Evolutionary conservation across 2,329 filamentous ascomycete species (phyloP).

Genomic region (Colletotrichum navitas): DNA sequence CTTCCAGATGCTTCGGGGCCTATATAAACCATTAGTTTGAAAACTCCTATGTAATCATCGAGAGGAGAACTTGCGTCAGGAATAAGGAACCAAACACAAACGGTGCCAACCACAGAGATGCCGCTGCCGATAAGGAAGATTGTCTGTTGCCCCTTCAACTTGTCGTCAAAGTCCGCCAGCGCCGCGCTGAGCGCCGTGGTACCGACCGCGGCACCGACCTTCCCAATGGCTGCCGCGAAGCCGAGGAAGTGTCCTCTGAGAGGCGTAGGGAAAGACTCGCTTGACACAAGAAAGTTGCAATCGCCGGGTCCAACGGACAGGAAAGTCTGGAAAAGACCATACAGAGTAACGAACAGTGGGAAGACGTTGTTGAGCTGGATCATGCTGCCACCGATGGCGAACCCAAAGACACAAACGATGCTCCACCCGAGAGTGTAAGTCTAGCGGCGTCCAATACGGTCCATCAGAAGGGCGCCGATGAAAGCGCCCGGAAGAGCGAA

Average conservation of each 20-base stretch:
- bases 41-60: no score
- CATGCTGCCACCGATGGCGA: conserved; percentile 64
- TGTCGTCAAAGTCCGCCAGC: conserved; percentile 41
- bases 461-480: conserved; percentile 44
- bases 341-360: conserved; percentile 64
- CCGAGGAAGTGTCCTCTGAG: conserved; percentile 64
- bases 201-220: conserved; percentile 64
- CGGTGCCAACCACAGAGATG: conserved; percentile 45
- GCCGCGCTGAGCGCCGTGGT: conserved; percentile 49
- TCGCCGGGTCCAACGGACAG: conserved; percentile 62
- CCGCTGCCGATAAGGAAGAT: conserved; percentile 48
- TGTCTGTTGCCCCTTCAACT: conserved; percentile 45
- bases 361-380: conserved; percentile 59
- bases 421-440: conserved; percentile 45
- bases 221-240: conserved; percentile 63
- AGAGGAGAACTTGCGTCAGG: conserved; percentile 37
- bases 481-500: conserved; percentile 47
- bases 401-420: conserved; percentile 54
- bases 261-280: conserved; percentile 63
- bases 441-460: conserved; percentile 46
- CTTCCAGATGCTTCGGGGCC: conserved; percentile 44
- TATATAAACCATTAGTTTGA: neutral
- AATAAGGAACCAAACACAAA: conserved; percentile 47
- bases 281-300: conserved; percentile 62
- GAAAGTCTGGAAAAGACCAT: conserved; percentile 63